Percentiles rank a stretch among this genome's conserved stretches.
phyloP scores from a whole-genome alignment of 129 eudicot species.

The Pittosporum tobira region DNA sequence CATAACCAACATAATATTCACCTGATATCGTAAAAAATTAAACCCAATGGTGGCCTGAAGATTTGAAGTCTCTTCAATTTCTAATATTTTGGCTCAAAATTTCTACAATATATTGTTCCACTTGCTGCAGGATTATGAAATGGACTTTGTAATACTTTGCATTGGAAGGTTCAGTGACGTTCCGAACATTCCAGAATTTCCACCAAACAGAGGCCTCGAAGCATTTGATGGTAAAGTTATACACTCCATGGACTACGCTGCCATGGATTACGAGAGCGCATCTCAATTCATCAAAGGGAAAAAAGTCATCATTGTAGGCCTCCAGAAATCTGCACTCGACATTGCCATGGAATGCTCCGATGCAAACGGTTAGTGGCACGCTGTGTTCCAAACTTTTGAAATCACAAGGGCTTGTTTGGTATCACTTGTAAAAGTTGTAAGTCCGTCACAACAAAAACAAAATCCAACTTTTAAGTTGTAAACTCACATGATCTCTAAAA shows the following conservation, averaged over 20 bases:
- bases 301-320: slow-evolving; percentile 43
- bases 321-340: slow-evolving; percentile 50
- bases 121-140: slow-evolving; percentile 24
- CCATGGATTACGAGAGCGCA: slow-evolving; percentile 33
- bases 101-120: too few relatives aligned
- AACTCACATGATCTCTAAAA: too few relatives aligned
- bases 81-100: too few relatives aligned
- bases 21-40: too few relatives aligned
- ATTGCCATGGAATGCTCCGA: slow-evolving; percentile 46
- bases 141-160: slow-evolving; percentile 57
- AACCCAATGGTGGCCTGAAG: too few relatives aligned
- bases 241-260: slow-evolving; percentile 48
- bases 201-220: slow-evolving; percentile 37
- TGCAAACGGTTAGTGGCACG: slow-evolving; percentile 31
- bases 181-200: slow-evolving; percentile 54
- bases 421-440: too few relatives aligned
- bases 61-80: too few relatives aligned
- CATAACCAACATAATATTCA: too few relatives aligned
- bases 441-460: too few relatives aligned
- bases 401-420: too few relatives aligned
- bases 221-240: slow-evolving; percentile 40
- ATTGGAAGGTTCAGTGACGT: slow-evolving; percentile 56
- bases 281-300: slow-evolving; percentile 37
- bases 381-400: too few relatives aligned
- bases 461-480: too few relatives aligned